Conservation (phyloP, 1,139 yeast genomes). For the Eremothecium sinecaudum region DNA sequence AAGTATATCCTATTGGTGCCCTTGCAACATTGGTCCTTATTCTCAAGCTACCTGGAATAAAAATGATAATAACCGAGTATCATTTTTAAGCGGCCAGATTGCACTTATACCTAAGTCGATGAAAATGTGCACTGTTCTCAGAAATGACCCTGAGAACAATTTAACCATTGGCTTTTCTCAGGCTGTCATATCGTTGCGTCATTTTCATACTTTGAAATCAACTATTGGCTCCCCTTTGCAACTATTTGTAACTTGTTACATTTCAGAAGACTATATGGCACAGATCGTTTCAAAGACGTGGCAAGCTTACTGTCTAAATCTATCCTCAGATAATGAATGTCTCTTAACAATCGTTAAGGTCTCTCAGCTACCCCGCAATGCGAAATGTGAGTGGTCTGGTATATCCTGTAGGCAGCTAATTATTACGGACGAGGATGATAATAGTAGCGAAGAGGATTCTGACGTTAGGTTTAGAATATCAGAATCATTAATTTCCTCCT, state of each 20-base stretch:
- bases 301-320: conserved; percentile 26
- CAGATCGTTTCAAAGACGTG: conserved; percentile 35
- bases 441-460: conserved; percentile 9
- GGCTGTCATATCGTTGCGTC: conserved; percentile 57
- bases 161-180: conserved; percentile 28
- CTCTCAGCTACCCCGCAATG: conserved; percentile 54
- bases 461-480: background rate
- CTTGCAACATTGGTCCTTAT: conserved; percentile 95
- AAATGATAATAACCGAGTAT: conserved; percentile 36
- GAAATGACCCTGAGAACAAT: conserved; percentile 16
- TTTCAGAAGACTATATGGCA: conserved; percentile 33
- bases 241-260: conserved; percentile 46
- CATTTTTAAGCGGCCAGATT: conserved; percentile 84
- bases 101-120: conserved; percentile 70
- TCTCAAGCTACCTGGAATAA: conserved; percentile 64
- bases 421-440: conserved; percentile 38
- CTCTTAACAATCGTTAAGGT: conserved; percentile 50
- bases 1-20: conserved; percentile 95
- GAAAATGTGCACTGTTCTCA: conserved; percentile 33
- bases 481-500: too few relatives aligned
- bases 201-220: conserved; percentile 53
- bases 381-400: conserved; percentile 76
- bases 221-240: conserved; percentile 42
- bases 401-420: conserved; percentile 36
- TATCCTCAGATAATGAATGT: conserved; percentile 19